Conservation (phyloP, 305 asterid species). For the Solanum hybrid region DNA sequence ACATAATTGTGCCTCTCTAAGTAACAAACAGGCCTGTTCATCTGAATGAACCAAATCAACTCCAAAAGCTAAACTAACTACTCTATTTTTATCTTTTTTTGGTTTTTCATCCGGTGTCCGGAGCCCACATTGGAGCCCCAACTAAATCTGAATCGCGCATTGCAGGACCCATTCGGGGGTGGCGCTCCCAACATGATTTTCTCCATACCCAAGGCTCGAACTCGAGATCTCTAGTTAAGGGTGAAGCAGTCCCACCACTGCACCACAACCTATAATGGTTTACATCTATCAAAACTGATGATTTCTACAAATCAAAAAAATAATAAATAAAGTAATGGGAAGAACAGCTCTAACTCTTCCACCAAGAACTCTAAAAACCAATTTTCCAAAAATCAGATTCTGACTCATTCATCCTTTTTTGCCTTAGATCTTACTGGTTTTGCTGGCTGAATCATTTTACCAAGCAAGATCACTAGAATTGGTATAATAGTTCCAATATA, state of each 20-base stretch:
- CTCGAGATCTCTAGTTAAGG: no score
- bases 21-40: neutral
- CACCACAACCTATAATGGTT: no score
- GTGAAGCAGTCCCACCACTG: no score
- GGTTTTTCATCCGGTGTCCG: no score
- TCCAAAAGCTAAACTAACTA: neutral
- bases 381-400: neutral
- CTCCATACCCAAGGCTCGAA: no score
- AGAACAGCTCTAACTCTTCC: neutral
- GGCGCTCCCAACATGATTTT: no score
- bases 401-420: conserved; percentile 57
- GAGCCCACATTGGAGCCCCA: no score
- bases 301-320: neutral
- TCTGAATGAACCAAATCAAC: neutral
- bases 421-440: conserved; percentile 57
- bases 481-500: conserved; percentile 84
- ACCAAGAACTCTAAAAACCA: neutral
- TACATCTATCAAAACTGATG: neutral
- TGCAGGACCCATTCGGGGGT: no score
- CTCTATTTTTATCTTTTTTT: no score
- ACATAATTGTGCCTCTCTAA: neutral
- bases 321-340: neutral
- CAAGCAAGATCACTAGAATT: conserved; percentile 42
- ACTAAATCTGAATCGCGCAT: no score
- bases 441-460: conserved; percentile 70